These are phyloP conservation scores for Pythium volutum DNA, from an alignment of 352 stramenopile genomes.

Conservation along the genomic window DNA sequence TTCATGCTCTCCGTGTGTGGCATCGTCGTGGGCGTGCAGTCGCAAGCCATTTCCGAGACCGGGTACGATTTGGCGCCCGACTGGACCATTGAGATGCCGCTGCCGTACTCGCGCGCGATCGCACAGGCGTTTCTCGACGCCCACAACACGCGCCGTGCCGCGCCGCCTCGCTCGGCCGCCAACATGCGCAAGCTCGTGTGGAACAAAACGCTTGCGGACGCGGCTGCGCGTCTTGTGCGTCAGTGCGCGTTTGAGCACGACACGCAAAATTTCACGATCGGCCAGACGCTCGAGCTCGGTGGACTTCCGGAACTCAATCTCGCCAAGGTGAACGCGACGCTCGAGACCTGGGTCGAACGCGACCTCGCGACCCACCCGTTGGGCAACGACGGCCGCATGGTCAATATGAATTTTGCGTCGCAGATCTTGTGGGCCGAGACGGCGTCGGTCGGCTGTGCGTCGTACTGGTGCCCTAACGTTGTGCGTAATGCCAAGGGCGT, in stretches of 20 bases:
- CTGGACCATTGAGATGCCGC: constrained; percentile 22
- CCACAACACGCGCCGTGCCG: constrained; percentile 17
- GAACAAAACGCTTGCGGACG: constrained; percentile 16
- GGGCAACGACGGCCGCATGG: constrained; percentile 16
- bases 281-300: constrained; percentile 10
- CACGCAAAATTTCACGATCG: constrained; percentile 17
- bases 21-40: not conserved
- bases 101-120: constrained; percentile 17
- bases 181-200: constrained; percentile 24
- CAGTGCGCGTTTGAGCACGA: constrained; percentile 14
- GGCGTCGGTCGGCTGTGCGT: constrained; percentile 18
- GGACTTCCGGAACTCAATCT: constrained; percentile 4
- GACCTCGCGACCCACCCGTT: constrained; percentile 11
- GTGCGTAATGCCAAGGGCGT: not conserved
- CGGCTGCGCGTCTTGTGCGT: not conserved
- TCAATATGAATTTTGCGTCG: constrained; percentile 12
- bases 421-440: constrained; percentile 25
- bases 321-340: constrained; percentile 14
- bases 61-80: constrained; percentile 19
- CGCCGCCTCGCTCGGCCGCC: constrained; percentile 13
- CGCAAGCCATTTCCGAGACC: not conserved
- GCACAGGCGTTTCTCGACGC: constrained; percentile 22
- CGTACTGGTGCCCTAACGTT: constrained; percentile 23
- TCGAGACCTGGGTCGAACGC: constrained; percentile 16
- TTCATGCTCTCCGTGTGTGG: too few species aligned